Evolutionary conservation across 345 rosid genomes (phyloP).

Genomic region (Sonneratia caseolaris): DNA sequence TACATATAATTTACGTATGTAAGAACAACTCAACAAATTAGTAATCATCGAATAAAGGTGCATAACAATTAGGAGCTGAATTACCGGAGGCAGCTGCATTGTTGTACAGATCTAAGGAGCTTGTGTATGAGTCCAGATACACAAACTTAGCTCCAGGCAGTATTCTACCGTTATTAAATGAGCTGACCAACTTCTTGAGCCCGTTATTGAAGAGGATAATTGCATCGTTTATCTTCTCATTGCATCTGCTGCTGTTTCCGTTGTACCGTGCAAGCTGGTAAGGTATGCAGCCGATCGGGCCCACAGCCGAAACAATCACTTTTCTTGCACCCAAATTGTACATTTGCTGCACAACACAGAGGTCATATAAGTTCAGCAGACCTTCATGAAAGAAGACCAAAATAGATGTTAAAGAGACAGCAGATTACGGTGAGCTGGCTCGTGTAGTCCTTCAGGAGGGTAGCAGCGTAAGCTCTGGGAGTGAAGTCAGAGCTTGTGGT

Average conservation of each 20-base stretch:
- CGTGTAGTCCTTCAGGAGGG: constrained; percentile 61
- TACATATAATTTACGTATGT: constrained; percentile 10
- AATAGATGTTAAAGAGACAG: background rate
- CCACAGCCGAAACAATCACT: constrained; percentile 61
- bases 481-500: constrained; percentile 48
- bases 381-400: background rate
- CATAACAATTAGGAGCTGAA: no score
- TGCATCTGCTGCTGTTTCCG: constrained; percentile 50
- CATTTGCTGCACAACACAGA: constrained; percentile 32
- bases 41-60: no score
- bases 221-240: constrained; percentile 61
- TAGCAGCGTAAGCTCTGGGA: constrained; percentile 42
- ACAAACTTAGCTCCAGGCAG: constrained; percentile 65
- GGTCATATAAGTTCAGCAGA: background rate
- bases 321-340: constrained; percentile 63
- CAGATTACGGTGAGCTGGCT: constrained; percentile 50
- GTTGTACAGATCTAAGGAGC: constrained; percentile 38
- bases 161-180: constrained; percentile 50
- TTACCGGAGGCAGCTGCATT: constrained; percentile 40
- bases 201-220: constrained; percentile 58
- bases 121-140: constrained; percentile 56
- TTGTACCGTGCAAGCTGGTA: constrained; percentile 65
- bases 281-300: constrained; percentile 89
- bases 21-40: background rate
- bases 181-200: constrained; percentile 42